Evolutionary conservation across 75 land plant genomes (phyloP).

Genomic region (Isoetes taiwanensis): DNA sequence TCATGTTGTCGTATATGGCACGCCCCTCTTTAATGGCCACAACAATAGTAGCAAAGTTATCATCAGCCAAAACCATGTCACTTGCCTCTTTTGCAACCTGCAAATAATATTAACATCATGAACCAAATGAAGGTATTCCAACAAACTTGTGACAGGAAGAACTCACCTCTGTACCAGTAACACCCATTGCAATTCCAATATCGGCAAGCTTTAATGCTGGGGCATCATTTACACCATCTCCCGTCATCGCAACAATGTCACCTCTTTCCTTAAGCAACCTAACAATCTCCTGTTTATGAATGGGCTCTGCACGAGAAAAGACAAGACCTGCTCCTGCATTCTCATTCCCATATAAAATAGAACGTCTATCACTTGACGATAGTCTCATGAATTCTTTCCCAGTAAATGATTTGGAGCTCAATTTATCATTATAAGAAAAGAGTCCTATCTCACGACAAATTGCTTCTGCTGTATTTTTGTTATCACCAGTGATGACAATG

Average conservation of each 20-base stretch:
- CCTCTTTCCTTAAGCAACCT: conserved; percentile 21
- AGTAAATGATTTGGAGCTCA: conserved; percentile 12
- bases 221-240: conserved; percentile 33
- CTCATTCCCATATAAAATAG: conserved; percentile 11
- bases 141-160: neutral
- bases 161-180: conserved; percentile 28
- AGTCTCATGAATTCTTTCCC: conserved; percentile 26
- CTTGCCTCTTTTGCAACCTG: conserved; percentile 33
- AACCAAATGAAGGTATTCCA: neutral
- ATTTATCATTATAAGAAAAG: conserved; percentile 14
- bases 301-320: conserved; percentile 28
- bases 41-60: conserved; percentile 29
- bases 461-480: conserved; percentile 32
- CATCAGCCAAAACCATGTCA: conserved; percentile 30
- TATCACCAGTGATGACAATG: conserved; percentile 31
- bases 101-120: neutral
- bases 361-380: conserved; percentile 13
- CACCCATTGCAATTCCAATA: conserved; percentile 30
- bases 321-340: conserved; percentile 10
- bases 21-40: conserved; percentile 21
- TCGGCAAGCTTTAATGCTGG: conserved; percentile 35
- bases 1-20: conserved; percentile 34
- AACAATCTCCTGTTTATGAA: conserved; percentile 32
- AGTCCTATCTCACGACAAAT: conserved; percentile 29
- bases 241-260: conserved; percentile 29